A percentile compares a stretch with the other conserved stretches of the same genome.
Evolutionary conservation across 345 rosid genomes (phyloP).

Genomic region (Trapa incisa): DNA sequence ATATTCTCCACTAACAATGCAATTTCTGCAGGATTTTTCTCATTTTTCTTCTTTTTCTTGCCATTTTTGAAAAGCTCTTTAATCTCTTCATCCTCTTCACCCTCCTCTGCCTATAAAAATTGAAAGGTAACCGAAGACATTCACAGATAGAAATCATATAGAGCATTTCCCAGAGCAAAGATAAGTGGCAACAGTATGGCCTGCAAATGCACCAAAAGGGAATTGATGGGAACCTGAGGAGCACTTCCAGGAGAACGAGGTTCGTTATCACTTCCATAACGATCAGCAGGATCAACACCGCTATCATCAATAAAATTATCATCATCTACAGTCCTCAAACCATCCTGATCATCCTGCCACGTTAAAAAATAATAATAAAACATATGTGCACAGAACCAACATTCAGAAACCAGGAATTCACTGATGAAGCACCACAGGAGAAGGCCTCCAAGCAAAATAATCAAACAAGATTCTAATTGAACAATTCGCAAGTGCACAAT

Average conservation of each 20-base stretch:
- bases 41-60: constrained; percentile 69
- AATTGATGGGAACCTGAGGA: constrained; percentile 50
- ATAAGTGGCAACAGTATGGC: neutral
- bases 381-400: neutral
- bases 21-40: constrained; percentile 85
- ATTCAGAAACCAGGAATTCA: neutral
- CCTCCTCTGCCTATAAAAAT: constrained; percentile 69
- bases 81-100: constrained; percentile 77
- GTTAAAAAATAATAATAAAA: neutral
- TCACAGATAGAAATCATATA: neutral
- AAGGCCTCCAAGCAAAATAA: neutral
- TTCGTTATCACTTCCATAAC: constrained; percentile 60
- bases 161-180: neutral
- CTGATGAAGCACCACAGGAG: neutral
- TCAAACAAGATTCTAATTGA: neutral
- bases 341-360: constrained; percentile 78
- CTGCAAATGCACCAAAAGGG: neutral
- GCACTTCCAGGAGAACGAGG: constrained; percentile 46
- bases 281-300: constrained; percentile 76
- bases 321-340: constrained; percentile 71
- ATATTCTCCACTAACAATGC: constrained; percentile 79
- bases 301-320: constrained; percentile 87
- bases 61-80: constrained; percentile 79
- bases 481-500: neutral
- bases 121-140: neutral